Evolutionary conservation across 805 yeast species (phyloP).

Genomic region (Candida berthetii): DNA sequence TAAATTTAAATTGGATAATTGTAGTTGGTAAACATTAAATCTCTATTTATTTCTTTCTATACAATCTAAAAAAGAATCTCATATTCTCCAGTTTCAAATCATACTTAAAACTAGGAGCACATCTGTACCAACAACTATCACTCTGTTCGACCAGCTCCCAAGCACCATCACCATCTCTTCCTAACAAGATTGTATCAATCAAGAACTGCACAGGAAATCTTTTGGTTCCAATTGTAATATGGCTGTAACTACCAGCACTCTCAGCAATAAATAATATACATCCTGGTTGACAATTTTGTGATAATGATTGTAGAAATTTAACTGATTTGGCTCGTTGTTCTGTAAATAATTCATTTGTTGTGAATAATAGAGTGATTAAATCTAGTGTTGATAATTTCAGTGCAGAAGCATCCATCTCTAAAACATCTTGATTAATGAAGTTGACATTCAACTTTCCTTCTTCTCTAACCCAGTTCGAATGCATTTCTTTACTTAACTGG

Average conservation of each 20-base stretch:
- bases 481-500: slow-evolving; percentile 36
- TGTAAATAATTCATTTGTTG: slow-evolving; percentile 81
- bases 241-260: slow-evolving; percentile 87
- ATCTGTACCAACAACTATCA: slow-evolving; percentile 81
- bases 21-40: too few species aligned
- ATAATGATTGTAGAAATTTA: slow-evolving; percentile 47
- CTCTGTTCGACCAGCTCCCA: slow-evolving; percentile 65
- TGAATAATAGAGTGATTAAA: slow-evolving; percentile 70
- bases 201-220: slow-evolving; percentile 79
- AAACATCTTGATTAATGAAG: slow-evolving; percentile 30
- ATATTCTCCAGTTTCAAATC: slow-evolving; percentile 74
- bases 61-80: slow-evolving; percentile 79
- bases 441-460: slow-evolving; percentile 23
- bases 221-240: slow-evolving; percentile 69
- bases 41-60: slow-evolving; percentile 51
- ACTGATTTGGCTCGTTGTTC: slow-evolving; percentile 60
- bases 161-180: slow-evolving; percentile 41
- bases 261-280: slow-evolving; percentile 65
- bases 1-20: not conserved
- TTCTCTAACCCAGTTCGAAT: slow-evolving; percentile 47
- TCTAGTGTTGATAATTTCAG: slow-evolving; percentile 26
- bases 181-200: slow-evolving; percentile 65
- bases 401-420: slow-evolving; percentile 20
- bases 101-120: slow-evolving; percentile 46
- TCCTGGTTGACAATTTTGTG: slow-evolving; percentile 45